Evolutionary conservation across 345 rosid species (phyloP).

Genomic region (Lumnitzera littorea): DNA sequence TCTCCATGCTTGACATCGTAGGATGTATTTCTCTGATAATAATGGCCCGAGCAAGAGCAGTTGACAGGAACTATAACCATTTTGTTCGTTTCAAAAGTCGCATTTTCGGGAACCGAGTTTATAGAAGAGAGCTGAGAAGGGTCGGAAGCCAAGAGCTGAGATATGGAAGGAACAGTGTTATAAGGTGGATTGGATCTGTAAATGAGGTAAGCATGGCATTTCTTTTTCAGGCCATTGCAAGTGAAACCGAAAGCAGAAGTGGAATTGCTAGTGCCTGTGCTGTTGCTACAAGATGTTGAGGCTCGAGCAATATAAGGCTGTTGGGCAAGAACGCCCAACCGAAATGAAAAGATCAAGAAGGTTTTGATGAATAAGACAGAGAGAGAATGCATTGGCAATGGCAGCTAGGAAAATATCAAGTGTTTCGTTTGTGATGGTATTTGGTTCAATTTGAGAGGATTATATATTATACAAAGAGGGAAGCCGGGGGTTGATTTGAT

Average conservation of each 20-base stretch:
- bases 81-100: constrained; percentile 15
- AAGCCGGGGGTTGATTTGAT: too few species aligned
- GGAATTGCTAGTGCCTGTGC: background rate
- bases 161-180: constrained; percentile 21
- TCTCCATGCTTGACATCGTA: constrained; percentile 13
- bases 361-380: too few species aligned
- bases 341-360: too few species aligned
- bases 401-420: too few species aligned
- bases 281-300: too few species aligned
- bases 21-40: constrained; percentile 35
- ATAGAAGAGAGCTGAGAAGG: constrained; percentile 18
- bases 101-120: constrained; percentile 20
- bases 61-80: constrained; percentile 32
- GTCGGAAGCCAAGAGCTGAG: constrained; percentile 32
- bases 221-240: constrained; percentile 14
- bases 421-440: too few species aligned
- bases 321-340: too few species aligned
- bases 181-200: constrained; percentile 27
- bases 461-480: too few species aligned
- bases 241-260: constrained; percentile 10
- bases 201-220: constrained; percentile 22
- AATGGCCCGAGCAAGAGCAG: constrained; percentile 31
- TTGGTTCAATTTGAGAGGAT: too few species aligned
- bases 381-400: too few species aligned
- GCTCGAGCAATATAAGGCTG: too few species aligned